A percentile compares a stretch with the other conserved stretches of the same genome.
Evolutionary conservation across 768 basidiomycete species (phyloP).

Genomic region (Coprinopsis strossmayeri): DNA sequence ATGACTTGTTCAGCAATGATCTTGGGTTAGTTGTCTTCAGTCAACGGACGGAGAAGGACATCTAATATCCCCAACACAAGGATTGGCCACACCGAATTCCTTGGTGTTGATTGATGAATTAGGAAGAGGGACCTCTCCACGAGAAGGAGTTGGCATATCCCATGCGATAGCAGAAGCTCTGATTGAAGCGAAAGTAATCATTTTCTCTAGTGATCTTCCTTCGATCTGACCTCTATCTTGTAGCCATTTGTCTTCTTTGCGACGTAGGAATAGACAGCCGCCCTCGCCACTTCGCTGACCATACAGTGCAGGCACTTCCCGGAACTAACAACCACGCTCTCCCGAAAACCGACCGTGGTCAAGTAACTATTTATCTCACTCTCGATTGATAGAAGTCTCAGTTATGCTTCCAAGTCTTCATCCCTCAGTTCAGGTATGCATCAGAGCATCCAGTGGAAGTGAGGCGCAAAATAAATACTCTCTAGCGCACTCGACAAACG

Average conservation of each 20-base stretch:
- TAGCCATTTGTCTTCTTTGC: constrained; percentile 89
- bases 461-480: not conserved
- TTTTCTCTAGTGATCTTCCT: not conserved
- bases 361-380: constrained; percentile 41
- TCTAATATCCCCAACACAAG: constrained; percentile 24
- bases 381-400: constrained; percentile 1
- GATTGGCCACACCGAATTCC: constrained; percentile 61
- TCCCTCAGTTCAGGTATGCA: constrained; percentile 65
- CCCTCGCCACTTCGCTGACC: no score
- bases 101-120: constrained; percentile 91
- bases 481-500: constrained; percentile 50
- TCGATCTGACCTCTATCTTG: no score
- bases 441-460: not conserved
- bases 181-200: constrained; percentile 60
- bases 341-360: constrained; percentile 70
- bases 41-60: not conserved
- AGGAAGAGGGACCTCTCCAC: constrained; percentile 84
- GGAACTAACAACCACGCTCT: constrained; percentile 73
- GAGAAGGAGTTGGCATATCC: constrained; percentile 76
- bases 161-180: constrained; percentile 79
- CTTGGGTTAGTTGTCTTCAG: constrained; percentile 40
- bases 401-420: constrained; percentile 53
- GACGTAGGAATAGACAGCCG: no score
- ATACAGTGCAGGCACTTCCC: constrained; percentile 72
- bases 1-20: constrained; percentile 94